Percentiles rank a stretch among this genome's conserved stretches.
Conservation (phyloP, 2,329 filamentous ascomycete genomes). For the Pyrenophora graminea region DNA sequence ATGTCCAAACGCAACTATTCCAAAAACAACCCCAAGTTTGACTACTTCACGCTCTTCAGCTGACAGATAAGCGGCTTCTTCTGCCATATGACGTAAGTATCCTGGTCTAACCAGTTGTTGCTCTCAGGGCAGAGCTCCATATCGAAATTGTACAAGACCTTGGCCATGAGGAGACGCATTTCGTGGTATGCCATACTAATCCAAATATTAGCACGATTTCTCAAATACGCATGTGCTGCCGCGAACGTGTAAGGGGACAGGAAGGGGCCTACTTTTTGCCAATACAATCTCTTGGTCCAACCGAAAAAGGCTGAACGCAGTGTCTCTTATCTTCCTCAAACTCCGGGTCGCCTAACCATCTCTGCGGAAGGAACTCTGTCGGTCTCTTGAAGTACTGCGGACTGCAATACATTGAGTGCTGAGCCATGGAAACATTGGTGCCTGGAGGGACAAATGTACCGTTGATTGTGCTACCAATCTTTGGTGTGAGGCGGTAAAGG, state of each 20-base stretch:
- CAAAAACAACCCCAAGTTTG: background rate
- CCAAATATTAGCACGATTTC: conserved; percentile 7
- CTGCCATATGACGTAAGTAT: conserved; percentile 45
- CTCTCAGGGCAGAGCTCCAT: conserved; percentile 43
- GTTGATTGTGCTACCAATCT: conserved; percentile 44
- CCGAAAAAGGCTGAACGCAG: conserved; percentile 51
- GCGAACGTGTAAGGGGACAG: background rate
- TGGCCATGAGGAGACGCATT: conserved; percentile 49
- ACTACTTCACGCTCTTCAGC: conserved; percentile 20
- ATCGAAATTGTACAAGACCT: conserved; percentile 47
- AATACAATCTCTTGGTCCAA: conserved; percentile 48
- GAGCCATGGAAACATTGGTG: conserved; percentile 21
- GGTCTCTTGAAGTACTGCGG: conserved; percentile 43
- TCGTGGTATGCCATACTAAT: conserved; percentile 46
- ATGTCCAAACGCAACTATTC: too few species aligned
- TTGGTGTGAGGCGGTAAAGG: conserved; percentile 41
- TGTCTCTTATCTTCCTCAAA: conserved; percentile 37
- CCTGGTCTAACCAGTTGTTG: conserved; percentile 38
- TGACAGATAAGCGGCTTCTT: conserved; percentile 43
- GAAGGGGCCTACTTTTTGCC: conserved; percentile 42
- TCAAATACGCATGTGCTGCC: background rate
- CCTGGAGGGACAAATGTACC: conserved; percentile 43
- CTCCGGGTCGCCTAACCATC: conserved; percentile 43
- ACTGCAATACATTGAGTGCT: conserved; percentile 19
- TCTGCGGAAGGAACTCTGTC: conserved; percentile 46